Evolutionary conservation across 2,329 filamentous ascomycete species (phyloP).

Genomic region (Aureobasidium sp.): DNA sequence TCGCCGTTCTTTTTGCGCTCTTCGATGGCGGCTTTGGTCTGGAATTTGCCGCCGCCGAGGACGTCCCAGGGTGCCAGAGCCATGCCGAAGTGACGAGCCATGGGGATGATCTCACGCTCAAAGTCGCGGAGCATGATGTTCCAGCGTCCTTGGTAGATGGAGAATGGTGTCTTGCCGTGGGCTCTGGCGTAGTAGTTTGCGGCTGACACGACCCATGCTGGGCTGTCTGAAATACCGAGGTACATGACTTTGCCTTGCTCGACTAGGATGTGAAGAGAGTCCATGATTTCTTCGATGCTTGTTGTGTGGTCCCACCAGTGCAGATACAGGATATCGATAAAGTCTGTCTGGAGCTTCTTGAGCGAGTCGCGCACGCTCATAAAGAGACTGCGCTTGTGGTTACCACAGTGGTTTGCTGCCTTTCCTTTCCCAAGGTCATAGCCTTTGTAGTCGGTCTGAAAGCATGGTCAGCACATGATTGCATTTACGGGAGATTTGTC

Average conservation of each 20-base stretch:
- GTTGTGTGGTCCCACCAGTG: constrained; percentile 44
- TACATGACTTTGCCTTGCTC: constrained; percentile 33
- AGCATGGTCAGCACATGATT: not conserved
- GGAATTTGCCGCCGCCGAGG: constrained; percentile 48
- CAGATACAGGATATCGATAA: constrained; percentile 23
- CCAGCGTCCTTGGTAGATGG: constrained; percentile 36
- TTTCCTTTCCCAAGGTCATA: constrained; percentile 24
- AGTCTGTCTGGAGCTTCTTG: constrained; percentile 27
- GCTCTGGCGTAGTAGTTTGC: constrained; percentile 32
- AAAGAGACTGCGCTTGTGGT: constrained; percentile 55
- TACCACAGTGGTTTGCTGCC: constrained; percentile 46
- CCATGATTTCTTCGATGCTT: constrained; percentile 35
- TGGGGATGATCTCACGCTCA: constrained; percentile 37
- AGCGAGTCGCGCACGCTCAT: constrained; percentile 34
- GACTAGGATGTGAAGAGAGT: constrained; percentile 31
- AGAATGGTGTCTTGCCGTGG: constrained; percentile 33
- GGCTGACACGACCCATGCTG: constrained; percentile 32
- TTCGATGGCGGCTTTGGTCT: constrained; percentile 31
- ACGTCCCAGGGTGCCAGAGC: constrained; percentile 40
- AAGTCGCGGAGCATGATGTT: constrained; percentile 33
- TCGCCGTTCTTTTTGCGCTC: constrained; percentile 24
- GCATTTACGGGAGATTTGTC: not conserved
- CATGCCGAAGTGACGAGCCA: constrained; percentile 35
- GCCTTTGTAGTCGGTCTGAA: constrained; percentile 23
- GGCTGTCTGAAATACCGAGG: constrained; percentile 33